phyloP scores from a whole-genome alignment of 768 basidiomycete species.

The Tylopilus cervinicoccineus region DNA sequence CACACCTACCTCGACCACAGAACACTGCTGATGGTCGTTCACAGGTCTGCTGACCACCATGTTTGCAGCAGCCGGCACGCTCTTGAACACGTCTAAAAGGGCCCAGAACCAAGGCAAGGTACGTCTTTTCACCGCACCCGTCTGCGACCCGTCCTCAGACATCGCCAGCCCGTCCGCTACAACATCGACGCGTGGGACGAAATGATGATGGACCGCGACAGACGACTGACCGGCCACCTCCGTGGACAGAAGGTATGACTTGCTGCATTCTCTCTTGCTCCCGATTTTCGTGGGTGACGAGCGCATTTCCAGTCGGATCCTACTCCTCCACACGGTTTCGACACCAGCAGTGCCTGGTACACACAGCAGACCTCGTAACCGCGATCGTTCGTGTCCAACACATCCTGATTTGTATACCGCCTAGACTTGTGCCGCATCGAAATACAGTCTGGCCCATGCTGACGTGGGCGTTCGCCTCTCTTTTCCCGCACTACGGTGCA shows the following conservation, averaged over 20 bases:
- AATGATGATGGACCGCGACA: slow-evolving; percentile 94
- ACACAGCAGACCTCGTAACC: slow-evolving; percentile 49
- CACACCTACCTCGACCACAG: too few relatives aligned
- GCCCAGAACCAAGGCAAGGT: slow-evolving; percentile 93
- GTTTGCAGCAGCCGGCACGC: slow-evolving; percentile 90
- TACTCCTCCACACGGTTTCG: slow-evolving; percentile 63
- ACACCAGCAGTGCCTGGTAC: slow-evolving; percentile 71
- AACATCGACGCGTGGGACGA: slow-evolving; percentile 87
- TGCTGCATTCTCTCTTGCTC: background rate
- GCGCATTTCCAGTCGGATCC: slow-evolving; percentile 52
- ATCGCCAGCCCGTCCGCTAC: slow-evolving; percentile 72
- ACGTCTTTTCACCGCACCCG: background rate
- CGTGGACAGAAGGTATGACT: slow-evolving; percentile 79
- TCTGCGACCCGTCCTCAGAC: background rate
- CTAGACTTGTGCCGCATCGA: slow-evolving; percentile 8
- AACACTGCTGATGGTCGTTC: slow-evolving; percentile 5
- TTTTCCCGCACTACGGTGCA: background rate
- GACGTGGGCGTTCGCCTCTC: background rate
- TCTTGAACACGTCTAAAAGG: slow-evolving; percentile 72
- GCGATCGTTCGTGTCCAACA: slow-evolving; percentile 22
- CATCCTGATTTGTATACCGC: slow-evolving; percentile 14
- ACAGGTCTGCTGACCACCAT: slow-evolving; percentile 78
- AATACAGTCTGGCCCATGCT: background rate
- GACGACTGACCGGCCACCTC: slow-evolving; percentile 77
- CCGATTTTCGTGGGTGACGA: background rate